Evolutionary conservation across 768 basidiomycete species (phyloP).

Genomic region (Leccinum fibrillosum): DNA sequence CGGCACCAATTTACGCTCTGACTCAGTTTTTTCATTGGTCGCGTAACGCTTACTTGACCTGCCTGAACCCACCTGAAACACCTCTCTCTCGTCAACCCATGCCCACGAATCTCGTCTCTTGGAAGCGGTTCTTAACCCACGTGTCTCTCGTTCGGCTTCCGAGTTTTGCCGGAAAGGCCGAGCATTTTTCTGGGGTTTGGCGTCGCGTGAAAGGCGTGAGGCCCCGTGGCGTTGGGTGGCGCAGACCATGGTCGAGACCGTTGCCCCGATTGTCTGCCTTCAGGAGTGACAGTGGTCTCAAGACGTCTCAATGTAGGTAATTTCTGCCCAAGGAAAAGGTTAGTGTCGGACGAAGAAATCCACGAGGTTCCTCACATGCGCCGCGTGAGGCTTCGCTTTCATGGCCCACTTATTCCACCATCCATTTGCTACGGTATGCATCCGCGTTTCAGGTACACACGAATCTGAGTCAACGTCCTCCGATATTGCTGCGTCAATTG

Average conservation of each 20-base stretch:
- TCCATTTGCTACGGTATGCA: conserved; percentile 42
- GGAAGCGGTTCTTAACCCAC: conserved; percentile 8
- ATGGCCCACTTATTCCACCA: conserved; percentile 53
- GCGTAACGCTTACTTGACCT: conserved; percentile 10
- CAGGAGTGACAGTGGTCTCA: conserved; percentile 47
- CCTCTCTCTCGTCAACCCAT: background rate
- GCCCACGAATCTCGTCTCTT: background rate
- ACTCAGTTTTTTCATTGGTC: conserved; percentile 1
- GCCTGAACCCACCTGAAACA: conserved; percentile 9
- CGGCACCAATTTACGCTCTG: conserved; percentile 1
- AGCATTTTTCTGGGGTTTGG: conserved; percentile 20
- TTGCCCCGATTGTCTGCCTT: conserved; percentile 37
- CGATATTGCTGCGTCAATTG: conserved; percentile 21
- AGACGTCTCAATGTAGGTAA: conserved; percentile 36
- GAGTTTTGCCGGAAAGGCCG: conserved; percentile 7
- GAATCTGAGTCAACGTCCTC: conserved; percentile 26
- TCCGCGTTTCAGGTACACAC: conserved; percentile 29
- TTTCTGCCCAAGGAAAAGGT: conserved; percentile 23
- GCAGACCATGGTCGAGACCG: conserved; percentile 25
- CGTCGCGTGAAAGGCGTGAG: conserved; percentile 15
- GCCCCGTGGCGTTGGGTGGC: conserved; percentile 21
- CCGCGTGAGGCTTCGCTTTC: conserved; percentile 18
- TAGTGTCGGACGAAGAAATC: conserved; percentile 5
- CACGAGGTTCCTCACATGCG: conserved; percentile 19
- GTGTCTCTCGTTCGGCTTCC: conserved; percentile 9